Base-by-base conservation (phyloP, 352 stramenopile species). In the Pythium periplocum region DNA sequence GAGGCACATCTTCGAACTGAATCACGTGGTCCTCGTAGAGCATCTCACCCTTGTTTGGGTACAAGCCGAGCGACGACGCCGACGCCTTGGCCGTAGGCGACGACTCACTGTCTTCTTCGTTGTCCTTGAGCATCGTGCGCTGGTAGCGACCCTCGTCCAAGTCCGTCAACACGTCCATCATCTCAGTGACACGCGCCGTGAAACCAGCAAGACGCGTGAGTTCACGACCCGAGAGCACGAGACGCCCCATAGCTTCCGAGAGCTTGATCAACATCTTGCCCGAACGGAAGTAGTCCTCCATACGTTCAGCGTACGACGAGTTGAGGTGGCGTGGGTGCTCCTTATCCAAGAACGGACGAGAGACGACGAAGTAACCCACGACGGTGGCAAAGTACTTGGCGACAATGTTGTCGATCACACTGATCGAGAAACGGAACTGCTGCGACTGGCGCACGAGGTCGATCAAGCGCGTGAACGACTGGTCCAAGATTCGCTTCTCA, bases 231-330 rank as follows among this genome's bases (percentile, higher is more conserved):
- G 85, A 92, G 4, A 95, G 68, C 48, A 96, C 85, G 7, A 96
- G 72, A 8, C 85, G 75, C 2, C 86, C 86, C 74, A 93, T 90
- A 11, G 84, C 83, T 51, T 93, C 75, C 26, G 80, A 83, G 37
- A 95, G 66, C 57, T 94, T 96, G 52, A 96, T 71, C 37, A 92
- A 57, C 82, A 92, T 92, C 53, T 90, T 90, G 43, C 82, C 82
- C 33, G 79, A 90, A 47, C 82, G 82, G 64, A 89, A 92, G 62
- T 92, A 92, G 59, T 87, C 79, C 48, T 92, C 74, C 82, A 92
- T 92, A 34, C 82, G 73, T 39, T 92, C 77, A 9, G 77, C 82
- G 50, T 90, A 89, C 33, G 77, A 75, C 44, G 69, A 71, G 43
- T 79, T 67, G n/a, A 67, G n/a, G 44, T 86, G 65, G 5, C 77